Base-by-base conservation (phyloP, 352 stramenopile species). In the Thraustotheca clavata region DNA sequence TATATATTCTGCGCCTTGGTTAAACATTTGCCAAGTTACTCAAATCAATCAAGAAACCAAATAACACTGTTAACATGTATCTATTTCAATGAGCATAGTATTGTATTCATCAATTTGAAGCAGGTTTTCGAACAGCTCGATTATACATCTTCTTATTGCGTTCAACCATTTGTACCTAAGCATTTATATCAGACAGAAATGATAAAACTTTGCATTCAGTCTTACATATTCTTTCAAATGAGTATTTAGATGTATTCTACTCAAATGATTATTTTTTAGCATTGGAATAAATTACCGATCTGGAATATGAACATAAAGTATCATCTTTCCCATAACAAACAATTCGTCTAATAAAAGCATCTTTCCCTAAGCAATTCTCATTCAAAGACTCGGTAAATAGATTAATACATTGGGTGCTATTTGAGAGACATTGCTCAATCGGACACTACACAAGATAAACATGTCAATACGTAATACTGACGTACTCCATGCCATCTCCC, bases 251-350 rank as follows among this genome's bases (percentile, higher is more conserved):
- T 48, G 39, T 16, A 69, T 1, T 3, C 26, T 57, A 38, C 5
- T 9, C 22, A 59, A 20, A 38, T 18, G 6, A 74, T 75, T 90
- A 77, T 93, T 77, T 59, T 83, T 76, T 29, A 90, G 77, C 43
- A 89, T 81, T 52, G 82, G 75, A 26, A 77, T 77, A 67, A 92
- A 78, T 73, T 93, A 89, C 14, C 80, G 77, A 68, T 94, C 82
- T 3, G 86, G 86, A 31, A 94, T 92, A 69, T 94, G 83, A 20
- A 94, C 86, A 63, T 85, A 94, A 11, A 94, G 69, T 50, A 94
- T 77, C 12, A 80, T 92, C 39, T 83, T 84, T 50, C 86, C 86
- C 83, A 94, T 94, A 55, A 94, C 82, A 32, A 93, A 94, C 20
- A 94, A 78, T 41, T 94, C 86, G 41, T 94, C 86, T 47, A 94